These are phyloP conservation scores for Plasmodium ovale DNA, from an alignment of 169 alveolate genomes.

Conservation along the genomic window DNA sequence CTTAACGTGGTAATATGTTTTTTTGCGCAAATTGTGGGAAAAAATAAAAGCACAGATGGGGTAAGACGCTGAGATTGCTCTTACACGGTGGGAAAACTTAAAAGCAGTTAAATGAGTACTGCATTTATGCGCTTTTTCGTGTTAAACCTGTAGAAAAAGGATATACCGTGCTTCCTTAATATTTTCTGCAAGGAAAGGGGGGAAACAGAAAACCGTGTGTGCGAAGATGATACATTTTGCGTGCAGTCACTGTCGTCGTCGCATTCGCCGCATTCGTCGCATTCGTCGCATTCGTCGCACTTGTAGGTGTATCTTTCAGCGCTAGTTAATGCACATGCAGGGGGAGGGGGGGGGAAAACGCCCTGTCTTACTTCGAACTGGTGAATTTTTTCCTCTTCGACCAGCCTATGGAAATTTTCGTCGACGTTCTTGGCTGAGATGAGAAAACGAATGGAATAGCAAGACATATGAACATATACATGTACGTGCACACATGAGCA, in stretches of 20 bases:
- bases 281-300: no score
- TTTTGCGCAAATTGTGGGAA: no score
- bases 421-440: slow-evolving; percentile 56
- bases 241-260: no score
- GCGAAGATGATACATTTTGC: no score
- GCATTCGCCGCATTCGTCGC: no score
- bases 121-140: background rate
- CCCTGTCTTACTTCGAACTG: slow-evolving; percentile 45
- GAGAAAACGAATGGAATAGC: background rate
- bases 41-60: no score
- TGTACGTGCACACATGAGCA: background rate
- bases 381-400: slow-evolving; percentile 50
- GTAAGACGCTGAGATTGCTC: no score
- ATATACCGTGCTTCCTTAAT: slow-evolving; percentile 53
- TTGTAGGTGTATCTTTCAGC: background rate
- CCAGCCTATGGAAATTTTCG: slow-evolving; percentile 49
- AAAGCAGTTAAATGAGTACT: slow-evolving; percentile 49
- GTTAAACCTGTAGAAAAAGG: slow-evolving; percentile 67
- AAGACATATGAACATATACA: background rate
- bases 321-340: background rate
- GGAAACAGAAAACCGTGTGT: background rate
- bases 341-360: background rate
- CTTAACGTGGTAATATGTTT: no score
- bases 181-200: slow-evolving; percentile 39
- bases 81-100: no score